Conservation (phyloP, 306 rosid species). For the Pyrus pyrifolia region DNA sequence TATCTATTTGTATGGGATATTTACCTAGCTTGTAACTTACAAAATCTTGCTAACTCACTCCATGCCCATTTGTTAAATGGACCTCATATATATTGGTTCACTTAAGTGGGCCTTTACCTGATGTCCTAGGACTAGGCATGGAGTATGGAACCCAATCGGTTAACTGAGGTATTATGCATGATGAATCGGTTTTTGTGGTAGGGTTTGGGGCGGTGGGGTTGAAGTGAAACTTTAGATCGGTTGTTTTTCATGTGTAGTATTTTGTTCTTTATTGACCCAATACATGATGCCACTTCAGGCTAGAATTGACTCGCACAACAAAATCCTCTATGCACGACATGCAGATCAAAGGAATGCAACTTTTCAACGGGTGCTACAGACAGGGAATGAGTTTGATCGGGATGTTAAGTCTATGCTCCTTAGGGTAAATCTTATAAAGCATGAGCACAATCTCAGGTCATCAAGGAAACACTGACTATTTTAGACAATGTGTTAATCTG, state of each 20-base stretch:
- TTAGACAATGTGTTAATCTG: constrained; percentile 13
- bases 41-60: neutral
- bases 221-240: neutral
- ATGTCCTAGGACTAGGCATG: neutral
- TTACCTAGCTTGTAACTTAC: neutral
- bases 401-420: constrained; percentile 86
- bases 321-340: constrained; percentile 88
- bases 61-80: neutral
- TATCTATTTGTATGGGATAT: neutral
- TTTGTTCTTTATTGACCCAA: constrained; percentile 7
- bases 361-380: constrained; percentile 83
- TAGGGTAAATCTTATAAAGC: constrained; percentile 86
- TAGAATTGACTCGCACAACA: constrained; percentile 96
- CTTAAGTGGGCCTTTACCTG: neutral
- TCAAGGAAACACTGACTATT: constrained; percentile 57
- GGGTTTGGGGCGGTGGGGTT: neutral
- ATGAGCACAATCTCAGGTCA: constrained; percentile 55
- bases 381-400: constrained; percentile 74
- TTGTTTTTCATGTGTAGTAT: neutral
- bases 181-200: neutral
- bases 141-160: neutral
- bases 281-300: constrained; percentile 56
- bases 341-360: constrained; percentile 98
- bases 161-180: neutral
- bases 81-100: neutral